Conservation (phyloP, 2,329 filamentous ascomycete genomes). For the Fusarium sp. region DNA sequence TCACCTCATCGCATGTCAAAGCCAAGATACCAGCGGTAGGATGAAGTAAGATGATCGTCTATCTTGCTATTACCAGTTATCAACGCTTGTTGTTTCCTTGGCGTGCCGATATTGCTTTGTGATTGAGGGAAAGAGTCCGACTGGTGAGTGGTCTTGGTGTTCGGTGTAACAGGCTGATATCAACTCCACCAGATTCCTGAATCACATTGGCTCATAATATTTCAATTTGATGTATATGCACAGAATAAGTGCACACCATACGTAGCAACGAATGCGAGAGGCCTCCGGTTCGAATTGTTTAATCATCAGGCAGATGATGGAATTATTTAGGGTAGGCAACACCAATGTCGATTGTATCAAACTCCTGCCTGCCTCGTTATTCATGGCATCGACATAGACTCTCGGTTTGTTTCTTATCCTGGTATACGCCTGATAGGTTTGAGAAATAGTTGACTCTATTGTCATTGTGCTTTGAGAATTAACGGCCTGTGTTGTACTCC, state of each 20-base stretch:
- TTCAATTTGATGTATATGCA: neutral
- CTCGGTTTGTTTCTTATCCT: neutral
- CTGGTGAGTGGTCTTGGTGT: neutral
- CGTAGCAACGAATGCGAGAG: neutral
- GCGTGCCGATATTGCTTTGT: neutral
- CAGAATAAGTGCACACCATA: neutral
- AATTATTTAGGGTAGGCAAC: neutral
- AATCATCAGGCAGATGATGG: neutral
- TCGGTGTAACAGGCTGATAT: neutral
- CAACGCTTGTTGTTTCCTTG: neutral
- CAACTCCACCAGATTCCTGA: neutral
- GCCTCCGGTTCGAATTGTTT: neutral
- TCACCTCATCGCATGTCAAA: slow-evolving; percentile 11
- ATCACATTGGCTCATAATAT: neutral
- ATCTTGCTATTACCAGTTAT: neutral
- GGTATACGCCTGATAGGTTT: too few species aligned
- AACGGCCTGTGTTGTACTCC: neutral
- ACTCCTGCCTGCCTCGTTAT: neutral
- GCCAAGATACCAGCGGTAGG: neutral
- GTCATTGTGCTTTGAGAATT: neutral
- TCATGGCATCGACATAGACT: neutral
- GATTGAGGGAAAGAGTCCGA: neutral
- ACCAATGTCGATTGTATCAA: too few species aligned
- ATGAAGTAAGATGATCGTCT: neutral
- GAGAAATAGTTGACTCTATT: neutral